These are phyloP conservation scores for Dendrobium huoshanense DNA, from an alignment of 106 monocot genomes.

Conservation along the genomic window DNA sequence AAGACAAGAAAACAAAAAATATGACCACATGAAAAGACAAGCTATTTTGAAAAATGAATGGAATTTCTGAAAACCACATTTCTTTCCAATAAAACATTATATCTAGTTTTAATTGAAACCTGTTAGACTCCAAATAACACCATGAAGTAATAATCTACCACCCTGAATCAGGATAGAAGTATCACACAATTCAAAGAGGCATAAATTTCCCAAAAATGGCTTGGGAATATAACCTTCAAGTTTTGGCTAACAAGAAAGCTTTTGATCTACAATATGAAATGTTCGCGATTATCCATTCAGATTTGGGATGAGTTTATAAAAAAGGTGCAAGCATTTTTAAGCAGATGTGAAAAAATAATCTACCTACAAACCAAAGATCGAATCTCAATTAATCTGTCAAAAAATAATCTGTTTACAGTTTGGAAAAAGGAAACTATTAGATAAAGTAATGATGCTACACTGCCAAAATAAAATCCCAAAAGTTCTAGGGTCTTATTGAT, in stretches of 20 bases:
- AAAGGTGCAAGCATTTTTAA: not conserved
- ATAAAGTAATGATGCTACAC: not conserved
- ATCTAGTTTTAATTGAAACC: not conserved
- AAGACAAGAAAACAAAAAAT: not conserved
- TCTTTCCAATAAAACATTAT: not conserved
- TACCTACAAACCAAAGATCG: not conserved
- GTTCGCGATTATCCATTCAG: not conserved
- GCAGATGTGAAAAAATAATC: not conserved
- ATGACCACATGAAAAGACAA: not conserved
- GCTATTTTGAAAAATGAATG: not conserved
- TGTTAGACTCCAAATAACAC: not conserved
- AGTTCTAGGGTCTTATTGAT: not conserved
- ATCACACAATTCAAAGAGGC: not conserved
- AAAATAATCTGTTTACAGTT: not conserved
- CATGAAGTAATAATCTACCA: not conserved
- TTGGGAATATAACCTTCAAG: not conserved
- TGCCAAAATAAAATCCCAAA: not conserved
- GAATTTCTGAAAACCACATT: not conserved
- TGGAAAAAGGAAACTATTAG: not conserved
- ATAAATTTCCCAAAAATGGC: not conserved
- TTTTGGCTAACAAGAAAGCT: not conserved
- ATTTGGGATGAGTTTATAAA: not conserved
- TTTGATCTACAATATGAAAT: not conserved
- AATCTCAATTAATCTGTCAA: not conserved
- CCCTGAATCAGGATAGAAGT: not conserved